These are phyloP conservation scores for Ascoidea asiatica DNA, from an alignment of 805 yeast species.

Conservation along the genomic window DNA sequence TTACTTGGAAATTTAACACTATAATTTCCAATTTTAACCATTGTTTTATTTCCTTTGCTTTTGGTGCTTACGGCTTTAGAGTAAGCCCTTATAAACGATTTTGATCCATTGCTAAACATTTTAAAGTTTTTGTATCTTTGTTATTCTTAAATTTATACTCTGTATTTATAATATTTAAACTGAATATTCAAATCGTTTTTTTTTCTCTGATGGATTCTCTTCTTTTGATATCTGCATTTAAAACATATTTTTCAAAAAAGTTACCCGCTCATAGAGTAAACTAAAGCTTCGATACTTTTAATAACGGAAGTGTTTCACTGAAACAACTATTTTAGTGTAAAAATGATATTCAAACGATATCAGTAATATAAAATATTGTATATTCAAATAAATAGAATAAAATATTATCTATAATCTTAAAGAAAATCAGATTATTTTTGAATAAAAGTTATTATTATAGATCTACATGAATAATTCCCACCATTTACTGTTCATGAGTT, in stretches of 20 bases:
- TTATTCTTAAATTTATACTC: background rate
- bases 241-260: background rate
- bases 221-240: too few relatives aligned
- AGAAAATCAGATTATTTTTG: too few relatives aligned
- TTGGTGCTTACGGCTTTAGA: too few relatives aligned
- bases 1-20: constrained; percentile 4
- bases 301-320: background rate
- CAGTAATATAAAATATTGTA: too few relatives aligned
- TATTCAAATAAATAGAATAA: too few relatives aligned
- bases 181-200: background rate
- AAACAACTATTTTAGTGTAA: too few relatives aligned
- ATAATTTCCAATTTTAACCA: too few relatives aligned
- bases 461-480: background rate
- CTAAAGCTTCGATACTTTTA: background rate
- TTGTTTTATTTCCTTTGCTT: too few relatives aligned
- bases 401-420: too few relatives aligned
- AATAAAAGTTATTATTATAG: background rate
- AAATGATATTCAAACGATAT: too few relatives aligned
- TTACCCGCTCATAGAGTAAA: background rate
- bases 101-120: too few relatives aligned
- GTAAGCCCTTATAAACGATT: too few relatives aligned
- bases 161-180: background rate
- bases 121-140: background rate
- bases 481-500: background rate
- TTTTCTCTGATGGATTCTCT: background rate